Base-by-base conservation (phyloP, 306 rosid species). In the Pterocarpus macrocarpus region DNA sequence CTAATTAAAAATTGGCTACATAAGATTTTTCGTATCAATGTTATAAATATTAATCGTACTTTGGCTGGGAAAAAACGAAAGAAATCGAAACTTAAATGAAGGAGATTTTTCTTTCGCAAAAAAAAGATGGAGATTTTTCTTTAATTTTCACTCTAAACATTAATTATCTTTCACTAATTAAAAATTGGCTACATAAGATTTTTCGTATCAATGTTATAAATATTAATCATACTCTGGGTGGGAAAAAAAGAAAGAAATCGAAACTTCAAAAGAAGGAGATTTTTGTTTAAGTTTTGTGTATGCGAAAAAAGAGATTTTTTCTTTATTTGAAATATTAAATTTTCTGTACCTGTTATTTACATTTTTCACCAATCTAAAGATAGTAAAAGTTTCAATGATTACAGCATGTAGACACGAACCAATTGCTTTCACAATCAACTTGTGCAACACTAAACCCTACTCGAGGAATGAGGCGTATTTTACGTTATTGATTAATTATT, bases 311-410 rank as follows among this genome's bases (percentile, higher is more conserved):
- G 28, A 22, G 28, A 22, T 22, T 22, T 22, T 22, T 22, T 22
- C 28, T 22, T 22, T 22, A 22, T 30, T 44, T 32, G 8, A 61
- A 75, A 61, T 44, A 32, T 5, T 12, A 2, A 32, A 34, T 9
- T 5, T 56, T 34, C 0, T 49, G 12, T 65, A 30, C 8, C 58
- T 30, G 7, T 16, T 17, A 9, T 0, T 59, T 14, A 43, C 4
- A 1, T 35, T 16, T 77, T 50, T 50, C 12, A 50, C 50, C 10
- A 3, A 49, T 76, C 71, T 33, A 76, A 76, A 50, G 53, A 38
- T 65, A 5, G 64, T 16, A 66, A 36, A 52, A 38, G 8, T 77
- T 50, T 66, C 12, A 56, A 67, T 65, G 57, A 41, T 53, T 78
- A 39, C 16, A 12, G 34, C 16, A 28, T 7, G 57, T 8, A 38